Base-by-base conservation (phyloP, 495 filamentous ascomycete genomes). In the Neurospora sp. region DNA sequence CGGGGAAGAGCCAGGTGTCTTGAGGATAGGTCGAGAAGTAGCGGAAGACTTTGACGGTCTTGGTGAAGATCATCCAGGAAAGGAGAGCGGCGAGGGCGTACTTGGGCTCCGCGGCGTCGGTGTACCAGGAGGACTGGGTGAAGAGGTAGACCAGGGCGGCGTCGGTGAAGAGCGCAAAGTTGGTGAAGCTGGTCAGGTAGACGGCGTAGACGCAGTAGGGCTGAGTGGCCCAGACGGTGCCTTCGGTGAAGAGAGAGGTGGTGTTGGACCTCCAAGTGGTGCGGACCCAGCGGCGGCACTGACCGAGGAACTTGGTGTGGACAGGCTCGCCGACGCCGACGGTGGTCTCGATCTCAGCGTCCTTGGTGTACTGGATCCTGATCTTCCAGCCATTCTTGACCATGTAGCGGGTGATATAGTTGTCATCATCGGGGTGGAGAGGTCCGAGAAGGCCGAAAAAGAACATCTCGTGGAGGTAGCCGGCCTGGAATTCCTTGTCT, bases 181-280 rank as follows among this genome's bases (percentile, higher is more conserved):
- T 88, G 71, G 88, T 85, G 68, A 91, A 82, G 27, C 45, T 85
- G 8, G 87, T 87, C 65, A 90, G 76, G 74, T 89, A 87, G 65
- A 91, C 86, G 38, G 89, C 86, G 74, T 89, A 92, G 7, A 86
- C 84, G 76, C 85, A 88, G 85, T 88, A 92, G 2, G 88, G 88
- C 71, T 91, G 87, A 53, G 76, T 77, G 27, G 70, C 40, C 76
- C 75, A 78, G 18, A 79, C 73, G 44, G 48, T 73, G 40, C 76
- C 61, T 39, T 76, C 88, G 9, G 82, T 81, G 71, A 89, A 82
- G 71, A 91, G 81, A 70, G 83, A 87, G 35, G 83, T 86, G 20
- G 84, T 75, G 78, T 91, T 91, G 78, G 85, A 89, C 7, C 90
- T 83, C 88, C 88, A 92, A 44, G 88, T 92, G 12, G 88, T 92